These are phyloP conservation scores for Chiua virens DNA, from an alignment of 768 basidiomycete species.

Conservation along the genomic window DNA sequence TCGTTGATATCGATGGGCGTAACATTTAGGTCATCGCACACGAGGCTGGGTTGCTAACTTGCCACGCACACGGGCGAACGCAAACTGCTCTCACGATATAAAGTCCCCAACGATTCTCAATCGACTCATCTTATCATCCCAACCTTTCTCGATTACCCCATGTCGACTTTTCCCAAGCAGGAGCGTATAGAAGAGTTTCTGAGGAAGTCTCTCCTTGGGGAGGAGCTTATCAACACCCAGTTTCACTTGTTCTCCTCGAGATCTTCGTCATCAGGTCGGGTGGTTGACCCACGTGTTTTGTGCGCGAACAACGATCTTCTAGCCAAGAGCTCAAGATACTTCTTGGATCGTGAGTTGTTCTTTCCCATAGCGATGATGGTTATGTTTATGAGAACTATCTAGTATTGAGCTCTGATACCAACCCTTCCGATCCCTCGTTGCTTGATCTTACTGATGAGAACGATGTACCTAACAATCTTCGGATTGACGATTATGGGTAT, in stretches of 20 bases:
- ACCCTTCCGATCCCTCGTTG: slow-evolving; percentile 10
- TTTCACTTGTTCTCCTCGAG: slow-evolving; percentile 30
- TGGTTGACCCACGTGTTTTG: slow-evolving; percentile 20
- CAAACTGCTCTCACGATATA: no score
- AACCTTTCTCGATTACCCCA: background rate
- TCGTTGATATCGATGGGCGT: no score
- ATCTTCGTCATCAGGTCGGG: slow-evolving; percentile 9
- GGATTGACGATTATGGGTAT: slow-evolving; percentile 30
- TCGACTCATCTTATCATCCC: no score
- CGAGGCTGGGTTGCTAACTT: no score
- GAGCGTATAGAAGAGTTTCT: slow-evolving; percentile 22
- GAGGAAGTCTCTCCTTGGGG: slow-evolving; percentile 25
- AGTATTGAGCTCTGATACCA: slow-evolving; percentile 18
- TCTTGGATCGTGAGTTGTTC: slow-evolving; percentile 22
- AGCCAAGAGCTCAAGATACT: slow-evolving; percentile 27
- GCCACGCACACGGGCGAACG: no score
- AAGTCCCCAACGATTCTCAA: no score
- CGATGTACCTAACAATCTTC: slow-evolving; percentile 5
- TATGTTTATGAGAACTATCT: background rate
- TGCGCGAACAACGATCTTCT: slow-evolving; percentile 30
- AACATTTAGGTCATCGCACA: no score
- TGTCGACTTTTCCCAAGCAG: slow-evolving; percentile 10
- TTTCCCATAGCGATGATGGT: background rate
- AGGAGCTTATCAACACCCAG: slow-evolving; percentile 30
- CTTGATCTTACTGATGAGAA: slow-evolving; percentile 13